Percentiles rank a stretch among this genome's conserved stretches.
phyloP scores from a whole-genome alignment of 371 early-diverging fungal genomes.

The Chytridium lagenaria region DNA sequence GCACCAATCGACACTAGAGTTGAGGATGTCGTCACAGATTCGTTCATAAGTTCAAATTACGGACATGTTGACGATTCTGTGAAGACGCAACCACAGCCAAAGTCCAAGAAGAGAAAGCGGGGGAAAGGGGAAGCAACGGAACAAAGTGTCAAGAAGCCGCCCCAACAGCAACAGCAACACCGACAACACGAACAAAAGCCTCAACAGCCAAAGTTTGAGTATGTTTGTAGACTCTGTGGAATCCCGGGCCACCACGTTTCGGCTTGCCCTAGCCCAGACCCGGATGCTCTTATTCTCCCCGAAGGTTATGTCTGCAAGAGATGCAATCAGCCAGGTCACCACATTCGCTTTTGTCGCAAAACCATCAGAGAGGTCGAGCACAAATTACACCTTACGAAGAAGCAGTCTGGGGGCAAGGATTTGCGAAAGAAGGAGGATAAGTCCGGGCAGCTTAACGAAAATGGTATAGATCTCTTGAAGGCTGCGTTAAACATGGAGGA shows the following conservation, averaged over 20 bases:
- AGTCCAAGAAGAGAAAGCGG: background rate
- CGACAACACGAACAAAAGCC: background rate
- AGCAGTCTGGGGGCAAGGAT: background rate
- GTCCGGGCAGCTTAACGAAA: background rate
- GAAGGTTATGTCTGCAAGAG: conserved; percentile 18
- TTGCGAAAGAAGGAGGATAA: no score
- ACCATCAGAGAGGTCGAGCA: background rate
- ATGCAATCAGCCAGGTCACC: conserved; percentile 20
- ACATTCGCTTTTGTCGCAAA: conserved; percentile 5
- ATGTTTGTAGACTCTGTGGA: conserved; percentile 19
- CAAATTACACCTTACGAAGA: background rate
- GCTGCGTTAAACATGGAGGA: no score
- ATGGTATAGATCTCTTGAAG: background rate
- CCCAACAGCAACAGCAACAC: conserved; percentile 4
- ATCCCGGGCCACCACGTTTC: conserved; percentile 18
- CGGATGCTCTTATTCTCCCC: background rate
- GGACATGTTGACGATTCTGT: no score
- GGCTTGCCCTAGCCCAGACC: background rate
- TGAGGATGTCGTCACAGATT: background rate
- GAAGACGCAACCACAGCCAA: no score
- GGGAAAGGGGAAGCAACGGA: background rate
- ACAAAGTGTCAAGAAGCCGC: no score
- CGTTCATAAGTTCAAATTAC: no score
- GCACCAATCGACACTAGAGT: background rate
- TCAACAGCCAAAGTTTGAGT: background rate